phyloP scores from a whole-genome alignment of 2,329 filamentous ascomycete species.

The Coniochaeta pulveracea region DNA sequence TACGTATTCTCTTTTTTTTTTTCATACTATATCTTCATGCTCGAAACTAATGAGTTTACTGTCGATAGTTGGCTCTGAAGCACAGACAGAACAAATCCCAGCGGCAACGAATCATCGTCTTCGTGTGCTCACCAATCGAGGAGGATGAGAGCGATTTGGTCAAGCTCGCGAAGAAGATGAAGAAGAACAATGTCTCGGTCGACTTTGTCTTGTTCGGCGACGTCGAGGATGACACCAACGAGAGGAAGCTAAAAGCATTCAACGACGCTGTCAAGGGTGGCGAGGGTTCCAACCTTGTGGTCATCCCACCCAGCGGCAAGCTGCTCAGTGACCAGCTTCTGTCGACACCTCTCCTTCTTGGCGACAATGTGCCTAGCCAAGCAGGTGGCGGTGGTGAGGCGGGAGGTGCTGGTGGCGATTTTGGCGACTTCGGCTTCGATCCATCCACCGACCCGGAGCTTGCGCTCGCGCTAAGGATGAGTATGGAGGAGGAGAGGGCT shows the following conservation, averaged over 20 bases:
- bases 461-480: conserved; percentile 90
- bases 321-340: conserved; percentile 88
- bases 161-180: conserved; percentile 93
- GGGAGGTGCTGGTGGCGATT: conserved; percentile 49
- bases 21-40: too few relatives aligned
- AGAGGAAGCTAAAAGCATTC: conserved; percentile 89
- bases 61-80: conserved; percentile 77
- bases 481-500: conserved; percentile 95
- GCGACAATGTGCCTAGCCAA: conserved; percentile 57
- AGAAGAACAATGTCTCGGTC: conserved; percentile 90
- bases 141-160: conserved; percentile 84
- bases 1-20: conserved; percentile 37
- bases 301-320: conserved; percentile 83
- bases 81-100: conserved; percentile 97
- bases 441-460: conserved; percentile 87
- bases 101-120: conserved; percentile 91
- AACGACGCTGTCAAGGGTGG: conserved; percentile 85
- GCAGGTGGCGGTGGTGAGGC: conserved; percentile 42
- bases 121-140: conserved; percentile 84
- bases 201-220: conserved; percentile 95
- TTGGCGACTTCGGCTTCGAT: conserved; percentile 76
- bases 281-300: conserved; percentile 83
- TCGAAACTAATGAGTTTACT: background rate
- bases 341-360: conserved; percentile 78
- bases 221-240: conserved; percentile 75